Percentiles rank a stretch among this genome's conserved stretches.
Evolutionary conservation across 2,329 filamentous ascomycete genomes (phyloP).

Genomic region (Metarhizium robertsii): DNA sequence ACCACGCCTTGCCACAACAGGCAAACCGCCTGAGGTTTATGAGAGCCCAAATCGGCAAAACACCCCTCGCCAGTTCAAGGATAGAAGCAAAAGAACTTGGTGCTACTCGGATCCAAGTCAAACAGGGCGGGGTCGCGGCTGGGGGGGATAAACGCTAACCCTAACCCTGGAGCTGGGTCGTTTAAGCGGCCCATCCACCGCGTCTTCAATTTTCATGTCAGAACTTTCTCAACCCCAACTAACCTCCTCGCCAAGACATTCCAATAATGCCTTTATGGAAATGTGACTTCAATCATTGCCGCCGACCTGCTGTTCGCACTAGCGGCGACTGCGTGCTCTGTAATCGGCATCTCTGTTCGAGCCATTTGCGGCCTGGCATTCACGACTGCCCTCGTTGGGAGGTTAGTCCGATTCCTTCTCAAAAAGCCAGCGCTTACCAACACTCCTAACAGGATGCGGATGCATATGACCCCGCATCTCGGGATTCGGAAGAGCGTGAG

Average conservation of each 20-base stretch:
- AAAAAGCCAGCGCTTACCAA: constrained; percentile 7
- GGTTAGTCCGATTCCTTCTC: constrained; percentile 16
- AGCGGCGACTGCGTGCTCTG: constrained; percentile 30
- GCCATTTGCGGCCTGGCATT: constrained; percentile 20
- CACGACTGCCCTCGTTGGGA: constrained; percentile 28
- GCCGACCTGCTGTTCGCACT: constrained; percentile 23
- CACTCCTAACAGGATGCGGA: constrained; percentile 21
- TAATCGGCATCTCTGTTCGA: constrained; percentile 26
- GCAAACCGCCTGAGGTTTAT: too few species aligned
- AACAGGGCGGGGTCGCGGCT: too few species aligned
- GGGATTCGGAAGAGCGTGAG: constrained; percentile 24
- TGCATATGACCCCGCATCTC: constrained; percentile 22
- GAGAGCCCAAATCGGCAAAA: too few species aligned
- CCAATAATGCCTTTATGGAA: constrained; percentile 21
- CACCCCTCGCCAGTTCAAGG: too few species aligned
- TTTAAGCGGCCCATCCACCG: too few species aligned
- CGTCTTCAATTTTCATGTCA: too few species aligned
- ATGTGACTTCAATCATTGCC: constrained; percentile 23
- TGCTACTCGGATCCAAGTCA: too few species aligned
- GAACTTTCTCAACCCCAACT: too few species aligned
- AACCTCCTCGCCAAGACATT: background rate
- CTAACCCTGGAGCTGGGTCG: too few species aligned
- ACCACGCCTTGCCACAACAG: too few species aligned
- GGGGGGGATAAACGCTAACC: too few species aligned
- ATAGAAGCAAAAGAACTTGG: too few species aligned